Percentiles rank a stretch among this genome's conserved stretches.
These are phyloP conservation scores for Sarocladium strictum DNA, from an alignment of 2,329 filamentous ascomycete species.

Conservation along the genomic window DNA sequence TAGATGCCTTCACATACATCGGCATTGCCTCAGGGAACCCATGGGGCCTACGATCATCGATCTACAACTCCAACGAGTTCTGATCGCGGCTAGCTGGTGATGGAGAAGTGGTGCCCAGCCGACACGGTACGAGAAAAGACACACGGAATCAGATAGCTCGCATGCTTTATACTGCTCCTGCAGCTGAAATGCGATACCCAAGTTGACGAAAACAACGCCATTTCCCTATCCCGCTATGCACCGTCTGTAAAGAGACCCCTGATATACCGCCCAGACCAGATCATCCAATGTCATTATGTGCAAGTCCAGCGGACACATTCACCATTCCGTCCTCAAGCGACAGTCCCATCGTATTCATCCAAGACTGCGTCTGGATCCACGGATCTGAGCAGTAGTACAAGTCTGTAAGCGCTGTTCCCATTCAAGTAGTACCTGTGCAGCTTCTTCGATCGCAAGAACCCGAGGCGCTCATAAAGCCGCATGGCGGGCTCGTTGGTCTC, in stretches of 20 bases:
- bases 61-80: constrained; percentile 42
- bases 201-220: background rate
- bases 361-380: constrained; percentile 33
- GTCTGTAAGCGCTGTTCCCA: constrained; percentile 86
- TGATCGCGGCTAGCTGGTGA: background rate
- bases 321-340: background rate
- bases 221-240: background rate
- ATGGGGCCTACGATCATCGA: constrained; percentile 55
- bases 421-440: constrained; percentile 95
- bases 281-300: too few relatives aligned
- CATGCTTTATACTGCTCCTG: background rate
- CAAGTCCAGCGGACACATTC: background rate
- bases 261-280: background rate
- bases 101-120: background rate
- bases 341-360: constrained; percentile 26
- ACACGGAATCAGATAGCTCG: background rate
- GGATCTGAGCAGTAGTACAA: constrained; percentile 72
- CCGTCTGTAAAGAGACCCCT: background rate
- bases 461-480: constrained; percentile 85
- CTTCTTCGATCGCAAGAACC: constrained; percentile 87
- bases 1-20: constrained; percentile 64
- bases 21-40: constrained; percentile 55
- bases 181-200: background rate
- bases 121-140: too few relatives aligned
- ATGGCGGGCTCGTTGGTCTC: constrained; percentile 87